Base-by-base conservation (phyloP, 1,284 basidiomycete genomes). In the Trametes sp. region DNA sequence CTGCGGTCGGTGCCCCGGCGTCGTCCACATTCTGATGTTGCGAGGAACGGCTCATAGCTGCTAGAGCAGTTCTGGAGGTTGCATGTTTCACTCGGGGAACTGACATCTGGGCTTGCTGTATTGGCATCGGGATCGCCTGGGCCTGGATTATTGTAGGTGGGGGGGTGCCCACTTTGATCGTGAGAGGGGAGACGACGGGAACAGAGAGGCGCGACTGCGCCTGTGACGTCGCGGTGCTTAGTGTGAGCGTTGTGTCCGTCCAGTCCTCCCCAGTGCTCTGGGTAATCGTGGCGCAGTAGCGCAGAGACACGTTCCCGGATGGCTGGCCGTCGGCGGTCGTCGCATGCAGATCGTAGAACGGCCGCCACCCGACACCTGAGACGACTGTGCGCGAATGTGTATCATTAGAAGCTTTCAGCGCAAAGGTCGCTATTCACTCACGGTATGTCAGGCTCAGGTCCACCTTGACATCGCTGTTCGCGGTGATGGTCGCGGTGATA, bases 221-320 rank as follows among this genome's bases (percentile, higher is more conserved):
- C 29, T 66, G 66, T 4, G 57, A 48, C 16, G 28, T 73, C 6
- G 81, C 78, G 0, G 86, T 87, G 73, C 82, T 87, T n/a, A 89
- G 75, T 1, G 80, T 83, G 29, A 89, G 77, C 0, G 74, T 66
- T 0, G 82, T 57, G 19, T 70, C 75, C 13, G 67, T 77, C 87
- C 87, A 89, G 63, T 87, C 83, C 69, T 89, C 87, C 11, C 87
- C 87, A 0, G 87, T 87, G 62, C 70, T 74, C 68, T 89, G 87
- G 0, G 73, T 74, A 57, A 89, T 78, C 36, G 77, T 76, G 0
- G 86, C 86, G 23, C 84, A 82, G 67, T 87, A 88, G 65, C 85
- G 81, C 2, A 89, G 77, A 0, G 80, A 67, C 24, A 87, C 79
- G 0, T 78, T 73, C 3, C 78, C 68, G 0, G 80, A 76, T 4